A percentile compares a stretch with the other conserved stretches of the same genome.
phyloP scores from a whole-genome alignment of 768 basidiomycete species.

The Rhizopogon rudus region DNA sequence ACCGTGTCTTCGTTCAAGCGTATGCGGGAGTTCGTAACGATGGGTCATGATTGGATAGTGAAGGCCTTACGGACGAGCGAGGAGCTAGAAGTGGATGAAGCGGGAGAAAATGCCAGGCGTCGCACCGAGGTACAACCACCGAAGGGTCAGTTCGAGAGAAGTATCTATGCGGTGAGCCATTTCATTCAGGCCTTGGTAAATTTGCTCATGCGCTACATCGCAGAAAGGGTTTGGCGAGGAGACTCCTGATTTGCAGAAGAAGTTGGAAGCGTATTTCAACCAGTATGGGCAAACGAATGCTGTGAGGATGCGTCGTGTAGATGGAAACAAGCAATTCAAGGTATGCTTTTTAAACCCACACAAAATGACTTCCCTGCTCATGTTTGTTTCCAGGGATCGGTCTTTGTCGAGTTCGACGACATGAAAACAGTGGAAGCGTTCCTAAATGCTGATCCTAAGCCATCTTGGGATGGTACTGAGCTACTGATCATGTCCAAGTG shows the following conservation, averaged over 20 bases:
- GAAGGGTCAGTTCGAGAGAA: conserved; percentile 75
- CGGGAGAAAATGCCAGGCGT: conserved; percentile 69
- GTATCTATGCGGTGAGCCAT: conserved; percentile 79
- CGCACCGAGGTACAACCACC: conserved; percentile 72
- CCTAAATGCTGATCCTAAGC: conserved; percentile 77
- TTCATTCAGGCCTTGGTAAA: neutral
- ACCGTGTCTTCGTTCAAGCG: conserved; percentile 93
- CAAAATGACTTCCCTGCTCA: neutral
- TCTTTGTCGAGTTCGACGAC: conserved; percentile 88
- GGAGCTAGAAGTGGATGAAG: conserved; percentile 70
- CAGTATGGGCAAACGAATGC: conserved; percentile 75
- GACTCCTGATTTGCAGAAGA: conserved; percentile 56
- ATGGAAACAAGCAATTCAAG: conserved; percentile 85
- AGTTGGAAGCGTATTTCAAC: conserved; percentile 76
- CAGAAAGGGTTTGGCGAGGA: conserved; percentile 89
- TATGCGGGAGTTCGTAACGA: conserved; percentile 67
- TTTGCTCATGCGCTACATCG: neutral
- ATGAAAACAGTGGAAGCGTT: conserved; percentile 66
- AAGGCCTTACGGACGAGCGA: conserved; percentile 53
- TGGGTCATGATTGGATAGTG: conserved; percentile 66
- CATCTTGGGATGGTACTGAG: conserved; percentile 70
- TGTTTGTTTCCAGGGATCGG: conserved; percentile 62
- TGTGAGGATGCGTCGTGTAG: conserved; percentile 81
- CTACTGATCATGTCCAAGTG: conserved; percentile 88
- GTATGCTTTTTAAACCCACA: conserved; percentile 32